Conservation (phyloP, 2,329 filamentous ascomycete species). For the Pseudomassariella vexata region DNA sequence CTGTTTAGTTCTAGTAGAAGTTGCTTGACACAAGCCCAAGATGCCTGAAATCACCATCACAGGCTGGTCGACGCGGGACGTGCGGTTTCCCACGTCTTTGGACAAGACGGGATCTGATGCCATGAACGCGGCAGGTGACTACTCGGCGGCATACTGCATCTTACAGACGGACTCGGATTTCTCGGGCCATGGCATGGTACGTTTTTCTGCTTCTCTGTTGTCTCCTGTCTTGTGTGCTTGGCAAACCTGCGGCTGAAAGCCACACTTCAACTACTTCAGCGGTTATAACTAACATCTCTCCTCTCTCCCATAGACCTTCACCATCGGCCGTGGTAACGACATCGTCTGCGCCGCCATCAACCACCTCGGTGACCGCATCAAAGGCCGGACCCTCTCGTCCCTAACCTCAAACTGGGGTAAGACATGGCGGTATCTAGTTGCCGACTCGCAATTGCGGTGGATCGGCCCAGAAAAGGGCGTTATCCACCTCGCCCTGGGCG, state of each 20-base stretch:
- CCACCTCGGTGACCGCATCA: slow-evolving; percentile 70
- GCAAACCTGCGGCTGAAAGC: no score
- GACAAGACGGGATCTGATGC: slow-evolving; percentile 96
- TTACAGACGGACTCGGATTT: slow-evolving; percentile 70
- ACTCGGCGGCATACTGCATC: slow-evolving; percentile 92
- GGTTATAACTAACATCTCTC: slow-evolving; percentile 1
- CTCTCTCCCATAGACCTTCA: slow-evolving; percentile 61
- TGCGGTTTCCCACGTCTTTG: slow-evolving; percentile 83
- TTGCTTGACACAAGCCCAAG: slow-evolving; percentile 2
- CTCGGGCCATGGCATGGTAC: slow-evolving; percentile 74
- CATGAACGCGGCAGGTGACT: slow-evolving; percentile 92
- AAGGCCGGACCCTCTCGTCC: slow-evolving; percentile 68
- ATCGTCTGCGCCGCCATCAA: slow-evolving; percentile 82
- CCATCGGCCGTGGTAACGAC: slow-evolving; percentile 85
- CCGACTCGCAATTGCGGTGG: slow-evolving; percentile 86
- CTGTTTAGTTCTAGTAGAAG: background rate
- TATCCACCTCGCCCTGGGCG: slow-evolving; percentile 84
- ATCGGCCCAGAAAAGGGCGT: slow-evolving; percentile 93
- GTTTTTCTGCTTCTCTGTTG: slow-evolving; percentile 6
- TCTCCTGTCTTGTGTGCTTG: no score
- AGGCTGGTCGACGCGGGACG: slow-evolving; percentile 65
- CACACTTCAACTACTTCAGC: no score
- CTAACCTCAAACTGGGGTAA: slow-evolving; percentile 77
- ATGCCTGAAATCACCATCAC: slow-evolving; percentile 65
- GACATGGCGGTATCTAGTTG: slow-evolving; percentile 89